Conservation (phyloP, 2,329 filamentous ascomycete genomes). For the Knoxdaviesia proteae region DNA sequence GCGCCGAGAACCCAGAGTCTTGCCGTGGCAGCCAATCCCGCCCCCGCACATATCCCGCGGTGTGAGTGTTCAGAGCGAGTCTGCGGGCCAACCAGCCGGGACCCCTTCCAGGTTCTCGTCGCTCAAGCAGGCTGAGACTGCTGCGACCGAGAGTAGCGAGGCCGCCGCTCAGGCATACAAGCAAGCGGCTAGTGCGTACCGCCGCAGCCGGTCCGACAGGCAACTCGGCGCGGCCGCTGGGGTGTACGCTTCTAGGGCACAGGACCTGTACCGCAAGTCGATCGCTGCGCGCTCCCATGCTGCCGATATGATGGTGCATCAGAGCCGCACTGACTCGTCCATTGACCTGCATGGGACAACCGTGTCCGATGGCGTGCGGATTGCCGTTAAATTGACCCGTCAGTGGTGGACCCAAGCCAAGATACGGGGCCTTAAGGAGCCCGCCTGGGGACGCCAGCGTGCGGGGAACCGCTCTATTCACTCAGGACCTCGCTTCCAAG, state of each 20-base stretch:
- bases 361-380: constrained; percentile 62
- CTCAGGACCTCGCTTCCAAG: constrained; percentile 43
- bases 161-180: constrained; percentile 9
- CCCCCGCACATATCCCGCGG: constrained; percentile 4
- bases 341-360: constrained; percentile 72
- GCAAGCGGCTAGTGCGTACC: constrained; percentile 20
- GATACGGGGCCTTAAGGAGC: not conserved
- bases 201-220: constrained; percentile 41
- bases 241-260: constrained; percentile 53
- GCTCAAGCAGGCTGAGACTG: not conserved
- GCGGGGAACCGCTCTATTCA: not conserved
- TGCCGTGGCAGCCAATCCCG: constrained; percentile 7
- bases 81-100: not conserved
- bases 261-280: constrained; percentile 31
- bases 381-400: constrained; percentile 45
- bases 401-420: constrained; percentile 43
- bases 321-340: constrained; percentile 36
- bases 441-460: not conserved
- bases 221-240: constrained; percentile 56
- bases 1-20: constrained; percentile 3
- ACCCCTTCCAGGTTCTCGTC: not conserved
- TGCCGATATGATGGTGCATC: constrained; percentile 48
- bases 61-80: not conserved
- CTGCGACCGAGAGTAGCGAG: constrained; percentile 7
- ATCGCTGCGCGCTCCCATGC: constrained; percentile 13